A percentile compares a stretch with the other conserved stretches of the same genome.
These are phyloP conservation scores for Candida endomychidarum DNA, from an alignment of 805 yeast genomes.

Conservation along the genomic window DNA sequence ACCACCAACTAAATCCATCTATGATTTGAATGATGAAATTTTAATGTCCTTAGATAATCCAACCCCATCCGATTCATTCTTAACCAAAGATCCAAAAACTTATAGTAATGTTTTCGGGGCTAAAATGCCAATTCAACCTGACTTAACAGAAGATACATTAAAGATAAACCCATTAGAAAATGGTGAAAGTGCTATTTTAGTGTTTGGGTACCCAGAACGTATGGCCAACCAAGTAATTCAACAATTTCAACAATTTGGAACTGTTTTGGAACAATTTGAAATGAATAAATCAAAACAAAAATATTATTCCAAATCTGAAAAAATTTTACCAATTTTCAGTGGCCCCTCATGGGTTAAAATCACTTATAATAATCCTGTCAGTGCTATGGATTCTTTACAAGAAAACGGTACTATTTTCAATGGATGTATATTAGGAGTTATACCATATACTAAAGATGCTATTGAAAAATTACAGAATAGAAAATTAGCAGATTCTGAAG, in stretches of 20 bases:
- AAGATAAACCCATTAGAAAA: conserved; percentile 25
- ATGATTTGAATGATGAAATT: conserved; percentile 48
- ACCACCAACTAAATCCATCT: conserved; percentile 52
- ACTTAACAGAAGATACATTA: conserved; percentile 9
- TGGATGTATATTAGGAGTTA: conserved; percentile 64
- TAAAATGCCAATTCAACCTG: conserved; percentile 5
- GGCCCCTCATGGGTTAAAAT: conserved; percentile 92
- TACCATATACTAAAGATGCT: conserved; percentile 62
- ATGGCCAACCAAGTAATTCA: conserved; percentile 64
- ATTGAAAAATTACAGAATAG: conserved; percentile 58
- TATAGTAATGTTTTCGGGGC: conserved; percentile 46
- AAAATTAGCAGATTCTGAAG: conserved; percentile 43
- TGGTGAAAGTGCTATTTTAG: conserved; percentile 67
- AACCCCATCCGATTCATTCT: conserved; percentile 36
- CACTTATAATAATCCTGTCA: conserved; percentile 71
- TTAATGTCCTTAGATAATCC: conserved; percentile 37
- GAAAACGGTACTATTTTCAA: conserved; percentile 77
- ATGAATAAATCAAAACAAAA: conserved; percentile 18
- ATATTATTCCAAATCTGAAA: conserved; percentile 14
- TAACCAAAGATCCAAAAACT: conserved; percentile 46
- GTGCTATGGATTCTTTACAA: conserved; percentile 80
- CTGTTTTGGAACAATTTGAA: conserved; percentile 72
- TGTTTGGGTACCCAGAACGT: conserved; percentile 86
- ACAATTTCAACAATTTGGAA: conserved; percentile 78
- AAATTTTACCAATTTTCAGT: conserved; percentile 64